phyloP scores from a whole-genome alignment of 1,139 yeast species.

The Saccharomyces hybrid region DNA sequence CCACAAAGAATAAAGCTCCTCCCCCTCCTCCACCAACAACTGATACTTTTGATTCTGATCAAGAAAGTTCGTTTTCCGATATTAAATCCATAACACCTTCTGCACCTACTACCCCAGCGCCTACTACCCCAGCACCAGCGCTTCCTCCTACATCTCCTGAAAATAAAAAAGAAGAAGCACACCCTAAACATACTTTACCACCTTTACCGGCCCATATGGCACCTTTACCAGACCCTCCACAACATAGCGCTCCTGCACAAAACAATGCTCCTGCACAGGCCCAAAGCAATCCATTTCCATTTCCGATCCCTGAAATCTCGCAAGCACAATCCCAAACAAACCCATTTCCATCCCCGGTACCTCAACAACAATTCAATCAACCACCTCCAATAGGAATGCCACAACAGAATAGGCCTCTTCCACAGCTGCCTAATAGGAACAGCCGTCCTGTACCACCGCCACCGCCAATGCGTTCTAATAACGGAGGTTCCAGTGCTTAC shows the following conservation, averaged over 20 bases:
- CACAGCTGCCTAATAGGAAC: slow-evolving; percentile 20
- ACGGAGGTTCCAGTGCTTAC: slow-evolving; percentile 11
- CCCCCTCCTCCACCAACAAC: slow-evolving; percentile 42
- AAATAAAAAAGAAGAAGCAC: slow-evolving; percentile 6
- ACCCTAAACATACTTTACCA: slow-evolving; percentile 7
- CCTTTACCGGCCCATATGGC: slow-evolving; percentile 6
- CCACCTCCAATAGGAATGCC: slow-evolving; percentile 15
- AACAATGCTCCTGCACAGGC: neutral
- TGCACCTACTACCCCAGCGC: slow-evolving; percentile 26
- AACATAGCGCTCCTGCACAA: neutral
- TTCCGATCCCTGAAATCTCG: slow-evolving; percentile 10
- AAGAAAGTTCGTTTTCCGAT: slow-evolving; percentile 13
- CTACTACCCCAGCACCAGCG: slow-evolving; percentile 12
- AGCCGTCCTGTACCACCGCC: slow-evolving; percentile 35
- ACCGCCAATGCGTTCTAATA: slow-evolving; percentile 33
- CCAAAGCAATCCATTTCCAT: slow-evolving; percentile 5
- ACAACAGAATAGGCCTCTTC: slow-evolving; percentile 8
- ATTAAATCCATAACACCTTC: slow-evolving; percentile 18
- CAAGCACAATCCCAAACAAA: slow-evolving; percentile 13
- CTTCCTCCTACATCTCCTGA: slow-evolving; percentile 12
- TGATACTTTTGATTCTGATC: slow-evolving; percentile 12
- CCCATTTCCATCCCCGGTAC: slow-evolving; percentile 24
- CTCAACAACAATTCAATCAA: slow-evolving; percentile 20
- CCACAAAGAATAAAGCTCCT: slow-evolving; percentile 39
- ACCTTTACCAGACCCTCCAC: slow-evolving; percentile 7